Evolutionary conservation across 2,329 filamentous ascomycete genomes (phyloP).

Genomic region (Neocucurbitaria cava): DNA sequence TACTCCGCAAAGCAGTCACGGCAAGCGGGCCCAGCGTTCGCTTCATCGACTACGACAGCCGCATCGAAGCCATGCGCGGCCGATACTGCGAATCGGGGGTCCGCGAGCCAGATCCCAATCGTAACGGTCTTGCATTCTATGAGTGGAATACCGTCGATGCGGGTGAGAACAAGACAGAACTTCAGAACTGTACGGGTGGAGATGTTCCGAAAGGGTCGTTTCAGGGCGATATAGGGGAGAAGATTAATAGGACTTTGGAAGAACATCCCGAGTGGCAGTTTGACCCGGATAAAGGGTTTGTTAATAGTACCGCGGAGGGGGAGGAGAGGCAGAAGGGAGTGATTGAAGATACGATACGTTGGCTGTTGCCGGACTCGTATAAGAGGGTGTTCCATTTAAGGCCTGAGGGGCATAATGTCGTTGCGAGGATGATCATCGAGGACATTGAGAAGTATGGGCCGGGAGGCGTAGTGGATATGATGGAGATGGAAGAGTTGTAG

Average conservation of each 20-base stretch:
- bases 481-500: background rate
- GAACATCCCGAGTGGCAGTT: conserved; percentile 38
- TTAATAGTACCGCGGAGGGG: conserved; percentile 26
- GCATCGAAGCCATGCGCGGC: conserved; percentile 19
- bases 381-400: conserved; percentile 42
- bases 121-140: conserved; percentile 34
- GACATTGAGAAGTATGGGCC: conserved; percentile 15
- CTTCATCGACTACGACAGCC: conserved; percentile 35
- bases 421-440: conserved; percentile 31
- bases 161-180: conserved; percentile 26
- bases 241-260: conserved; percentile 30
- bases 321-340: conserved; percentile 12
- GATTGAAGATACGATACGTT: conserved; percentile 33
- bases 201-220: conserved; percentile 33
- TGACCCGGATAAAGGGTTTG: conserved; percentile 30
- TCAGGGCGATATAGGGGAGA: conserved; percentile 31
- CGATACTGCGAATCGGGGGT: conserved; percentile 39
- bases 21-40: conserved; percentile 23
- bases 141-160: conserved; percentile 42
- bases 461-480: background rate
- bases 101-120: conserved; percentile 35
- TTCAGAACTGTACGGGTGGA: conserved; percentile 28
- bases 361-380: conserved; percentile 40
- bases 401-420: conserved; percentile 30
- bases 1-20: conserved; percentile 21